phyloP scores from a whole-genome alignment of 108 stramenopile genomes.

The Nitzschia sp. region DNA sequence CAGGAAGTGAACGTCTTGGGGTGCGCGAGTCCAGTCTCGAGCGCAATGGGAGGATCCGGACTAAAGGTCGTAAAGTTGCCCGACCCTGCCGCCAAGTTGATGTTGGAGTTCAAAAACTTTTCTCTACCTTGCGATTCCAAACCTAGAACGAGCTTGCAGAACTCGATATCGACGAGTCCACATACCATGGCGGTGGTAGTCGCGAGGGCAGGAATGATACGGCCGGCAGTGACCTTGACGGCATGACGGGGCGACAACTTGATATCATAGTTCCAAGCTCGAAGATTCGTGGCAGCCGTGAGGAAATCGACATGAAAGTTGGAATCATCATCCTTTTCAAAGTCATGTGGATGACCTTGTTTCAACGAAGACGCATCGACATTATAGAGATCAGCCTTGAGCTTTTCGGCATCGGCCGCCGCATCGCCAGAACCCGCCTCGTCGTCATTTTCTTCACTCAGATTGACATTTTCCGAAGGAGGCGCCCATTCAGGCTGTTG shows the following conservation, averaged over 20 bases:
- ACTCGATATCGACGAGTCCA: conserved; percentile 94
- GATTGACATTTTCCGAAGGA: background rate
- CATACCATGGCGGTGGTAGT: conserved; percentile 98
- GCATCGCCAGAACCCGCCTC: background rate
- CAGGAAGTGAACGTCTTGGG: conserved; percentile 53
- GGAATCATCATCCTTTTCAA: conserved; percentile 95
- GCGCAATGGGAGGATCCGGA: conserved; percentile 53
- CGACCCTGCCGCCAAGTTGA: conserved; percentile 56
- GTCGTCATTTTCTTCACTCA: background rate
- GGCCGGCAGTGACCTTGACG: conserved; percentile 96
- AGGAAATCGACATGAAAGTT: conserved; percentile 95
- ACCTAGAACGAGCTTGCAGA: conserved; percentile 91
- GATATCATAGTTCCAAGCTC: conserved; percentile 96
- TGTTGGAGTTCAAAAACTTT: conserved; percentile 60
- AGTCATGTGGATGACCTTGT: conserved; percentile 88
- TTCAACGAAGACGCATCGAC: conserved; percentile 73
- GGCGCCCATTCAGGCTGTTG: background rate
- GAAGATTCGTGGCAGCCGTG: conserved; percentile 93
- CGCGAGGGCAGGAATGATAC: conserved; percentile 99
- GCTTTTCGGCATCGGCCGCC: background rate
- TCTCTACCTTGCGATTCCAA: conserved; percentile 53
- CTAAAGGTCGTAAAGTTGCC: conserved; percentile 57
- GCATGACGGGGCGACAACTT: conserved; percentile 96
- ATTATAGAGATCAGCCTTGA: conserved; percentile 65
- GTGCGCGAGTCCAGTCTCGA: conserved; percentile 42